Conservation (phyloP, 768 basidiomycete species). For the Candolleomyces eurysporus region DNA sequence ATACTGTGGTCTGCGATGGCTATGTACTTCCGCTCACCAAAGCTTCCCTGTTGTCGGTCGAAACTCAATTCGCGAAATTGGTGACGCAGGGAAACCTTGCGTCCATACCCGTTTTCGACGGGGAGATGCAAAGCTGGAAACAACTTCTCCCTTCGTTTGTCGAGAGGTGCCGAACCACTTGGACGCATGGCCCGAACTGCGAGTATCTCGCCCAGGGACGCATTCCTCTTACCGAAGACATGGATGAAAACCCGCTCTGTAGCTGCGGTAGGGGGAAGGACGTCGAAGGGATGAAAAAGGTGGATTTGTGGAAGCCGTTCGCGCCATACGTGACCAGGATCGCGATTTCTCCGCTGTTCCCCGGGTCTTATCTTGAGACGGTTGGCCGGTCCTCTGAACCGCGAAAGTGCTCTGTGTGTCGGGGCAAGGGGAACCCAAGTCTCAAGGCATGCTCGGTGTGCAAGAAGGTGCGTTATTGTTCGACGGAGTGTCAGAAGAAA, state of each 20-base stretch:
- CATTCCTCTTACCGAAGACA: slow-evolving; percentile 38
- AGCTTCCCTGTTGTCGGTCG: slow-evolving; percentile 2
- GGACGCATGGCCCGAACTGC: slow-evolving; percentile 47
- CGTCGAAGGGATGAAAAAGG: slow-evolving; percentile 32
- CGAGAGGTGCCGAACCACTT: slow-evolving; percentile 50
- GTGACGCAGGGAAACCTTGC: slow-evolving; percentile 10
- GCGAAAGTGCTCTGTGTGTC: neutral
- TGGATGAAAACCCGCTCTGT: slow-evolving; percentile 44
- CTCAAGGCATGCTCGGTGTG: slow-evolving; percentile 7
- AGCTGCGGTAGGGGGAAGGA: slow-evolving; percentile 52
- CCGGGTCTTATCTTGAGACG: slow-evolving; percentile 46
- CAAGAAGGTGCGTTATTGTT: slow-evolving; percentile 8
- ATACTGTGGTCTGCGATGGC: slow-evolving; percentile 51
- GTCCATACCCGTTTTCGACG: slow-evolving; percentile 19
- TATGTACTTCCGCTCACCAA: slow-evolving; percentile 36
- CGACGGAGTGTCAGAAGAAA: slow-evolving; percentile 10
- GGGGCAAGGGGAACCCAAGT: neutral
- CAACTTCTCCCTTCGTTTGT: slow-evolving; percentile 47
- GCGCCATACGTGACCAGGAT: slow-evolving; percentile 45
- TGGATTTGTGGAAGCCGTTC: slow-evolving; percentile 35
- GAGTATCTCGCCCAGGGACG: slow-evolving; percentile 34
- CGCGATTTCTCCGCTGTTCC: slow-evolving; percentile 54
- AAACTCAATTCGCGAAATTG: slow-evolving; percentile 15
- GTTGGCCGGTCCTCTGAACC: neutral
- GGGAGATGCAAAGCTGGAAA: slow-evolving; percentile 48